phyloP scores from a whole-genome alignment of 2,329 filamentous ascomycete genomes.

The Leptosphaerulina australis region DNA sequence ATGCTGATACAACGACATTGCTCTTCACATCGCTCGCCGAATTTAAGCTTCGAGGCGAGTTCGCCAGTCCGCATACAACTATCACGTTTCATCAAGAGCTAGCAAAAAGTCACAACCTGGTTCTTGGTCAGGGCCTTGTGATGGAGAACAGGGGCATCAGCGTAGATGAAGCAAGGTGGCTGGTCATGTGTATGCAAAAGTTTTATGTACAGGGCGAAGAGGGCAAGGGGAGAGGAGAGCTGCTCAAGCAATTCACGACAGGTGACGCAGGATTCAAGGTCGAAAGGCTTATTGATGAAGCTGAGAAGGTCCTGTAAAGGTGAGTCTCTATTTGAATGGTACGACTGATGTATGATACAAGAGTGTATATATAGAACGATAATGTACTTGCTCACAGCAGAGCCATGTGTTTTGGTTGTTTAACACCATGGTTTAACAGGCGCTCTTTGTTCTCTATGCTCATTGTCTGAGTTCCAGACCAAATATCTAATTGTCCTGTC shows the following conservation, averaged over 20 bases:
- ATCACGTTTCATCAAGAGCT: constrained; percentile 90
- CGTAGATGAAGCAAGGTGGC: constrained; percentile 82
- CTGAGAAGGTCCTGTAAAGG: constrained; percentile 71
- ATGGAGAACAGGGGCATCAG: constrained; percentile 76
- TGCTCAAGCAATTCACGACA: constrained; percentile 80
- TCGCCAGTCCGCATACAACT: constrained; percentile 88
- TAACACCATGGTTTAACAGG: too few relatives aligned
- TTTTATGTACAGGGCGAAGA: constrained; percentile 76
- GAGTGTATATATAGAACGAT: background rate
- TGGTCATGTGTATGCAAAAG: constrained; percentile 90
- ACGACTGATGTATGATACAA: background rate
- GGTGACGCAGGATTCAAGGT: constrained; percentile 83
- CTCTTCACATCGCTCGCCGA: constrained; percentile 94
- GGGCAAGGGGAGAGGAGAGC: constrained; percentile 56
- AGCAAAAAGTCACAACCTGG: constrained; percentile 72
- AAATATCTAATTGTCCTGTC: too few relatives aligned
- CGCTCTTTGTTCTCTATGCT: too few relatives aligned
- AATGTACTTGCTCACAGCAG: background rate
- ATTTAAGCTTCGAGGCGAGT: constrained; percentile 90
- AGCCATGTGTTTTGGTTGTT: background rate
- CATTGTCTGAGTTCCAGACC: too few relatives aligned
- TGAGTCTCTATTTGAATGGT: too few relatives aligned
- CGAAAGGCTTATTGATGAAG: constrained; percentile 84
- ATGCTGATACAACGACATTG: constrained; percentile 63
- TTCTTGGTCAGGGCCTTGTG: constrained; percentile 84